phyloP scores from a whole-genome alignment of 352 stramenopile species.

The Globisporangium echinulatum region DNA sequence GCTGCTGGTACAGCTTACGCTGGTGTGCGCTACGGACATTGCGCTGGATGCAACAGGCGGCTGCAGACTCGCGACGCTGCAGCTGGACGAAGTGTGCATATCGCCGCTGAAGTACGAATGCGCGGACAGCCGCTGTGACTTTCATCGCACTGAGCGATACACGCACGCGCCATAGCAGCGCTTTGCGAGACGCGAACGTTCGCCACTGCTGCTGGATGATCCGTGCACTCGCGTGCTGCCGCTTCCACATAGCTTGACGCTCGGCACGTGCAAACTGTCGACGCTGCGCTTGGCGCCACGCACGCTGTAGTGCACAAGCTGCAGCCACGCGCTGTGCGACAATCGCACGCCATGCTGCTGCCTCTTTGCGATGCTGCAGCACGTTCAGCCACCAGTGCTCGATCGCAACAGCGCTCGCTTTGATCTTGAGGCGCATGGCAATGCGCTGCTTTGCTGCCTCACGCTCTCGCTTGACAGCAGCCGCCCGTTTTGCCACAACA shows the following conservation, averaged over 20 bases:
- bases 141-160: constrained; percentile 9
- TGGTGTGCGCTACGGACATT: constrained; percentile 18
- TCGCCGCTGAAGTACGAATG: constrained; percentile 13
- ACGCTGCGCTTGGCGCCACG: constrained; percentile 1
- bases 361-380: constrained; percentile 17
- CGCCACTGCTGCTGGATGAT: constrained; percentile 12
- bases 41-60: constrained; percentile 17
- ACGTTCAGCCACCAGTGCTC: constrained; percentile 31
- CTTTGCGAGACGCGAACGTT: not conserved
- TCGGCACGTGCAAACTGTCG: constrained; percentile 1
- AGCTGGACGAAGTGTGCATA: constrained; percentile 11
- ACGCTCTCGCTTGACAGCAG: no score
- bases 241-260: constrained; percentile 9
- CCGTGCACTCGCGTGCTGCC: constrained; percentile 4
- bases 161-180: constrained; percentile 6
- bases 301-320: constrained; percentile 5
- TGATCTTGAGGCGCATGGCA: constrained; percentile 20
- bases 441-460: constrained; percentile 10
- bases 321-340: not conserved
- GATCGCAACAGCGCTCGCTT: constrained; percentile 27
- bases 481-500: no score
- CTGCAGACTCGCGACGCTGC: not conserved
- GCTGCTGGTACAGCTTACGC: not conserved
- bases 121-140: constrained; percentile 12
- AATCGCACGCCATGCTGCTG: no score